Evolutionary conservation across 768 basidiomycete species (phyloP).

Genomic region (Crepidotus variabilis): DNA sequence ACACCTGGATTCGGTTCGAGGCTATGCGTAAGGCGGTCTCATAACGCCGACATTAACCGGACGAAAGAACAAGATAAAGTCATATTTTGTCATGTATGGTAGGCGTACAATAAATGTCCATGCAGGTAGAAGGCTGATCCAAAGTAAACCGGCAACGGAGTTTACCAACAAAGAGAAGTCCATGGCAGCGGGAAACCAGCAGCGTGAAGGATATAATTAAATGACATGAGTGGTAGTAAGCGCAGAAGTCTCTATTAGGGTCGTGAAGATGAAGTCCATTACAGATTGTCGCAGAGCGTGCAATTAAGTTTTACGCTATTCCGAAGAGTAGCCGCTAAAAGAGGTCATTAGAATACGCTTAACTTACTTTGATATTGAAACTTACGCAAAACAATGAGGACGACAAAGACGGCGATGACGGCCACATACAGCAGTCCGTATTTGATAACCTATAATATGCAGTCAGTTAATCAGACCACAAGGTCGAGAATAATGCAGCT

Average conservation of each 20-base stretch:
- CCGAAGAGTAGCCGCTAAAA: slow-evolving; percentile 58
- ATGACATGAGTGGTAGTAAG: slow-evolving; percentile 23
- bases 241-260: slow-evolving; percentile 27
- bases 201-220: slow-evolving; percentile 25
- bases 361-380: slow-evolving; percentile 14
- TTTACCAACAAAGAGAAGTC: slow-evolving; percentile 26
- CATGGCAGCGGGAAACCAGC: slow-evolving; percentile 29
- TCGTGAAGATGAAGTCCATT: slow-evolving; percentile 31
- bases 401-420: slow-evolving; percentile 66
- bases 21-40: no score
- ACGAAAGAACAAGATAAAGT: slow-evolving; percentile 22
- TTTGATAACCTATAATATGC: slow-evolving; percentile 60
- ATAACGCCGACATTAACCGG: background rate
- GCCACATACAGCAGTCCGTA: slow-evolving; percentile 77
- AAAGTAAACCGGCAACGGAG: slow-evolving; percentile 21
- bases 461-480: background rate
- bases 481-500: slow-evolving; percentile 22
- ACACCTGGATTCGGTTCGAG: no score
- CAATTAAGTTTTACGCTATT: slow-evolving; percentile 57
- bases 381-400: slow-evolving; percentile 77
- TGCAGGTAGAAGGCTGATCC: slow-evolving; percentile 32
- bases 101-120: slow-evolving; percentile 45
- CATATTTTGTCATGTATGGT: slow-evolving; percentile 36
- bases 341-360: slow-evolving; percentile 5
- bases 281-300: slow-evolving; percentile 14